phyloP scores from a whole-genome alignment of 768 basidiomycete genomes.

The Termitomyces eurrhizus region DNA sequence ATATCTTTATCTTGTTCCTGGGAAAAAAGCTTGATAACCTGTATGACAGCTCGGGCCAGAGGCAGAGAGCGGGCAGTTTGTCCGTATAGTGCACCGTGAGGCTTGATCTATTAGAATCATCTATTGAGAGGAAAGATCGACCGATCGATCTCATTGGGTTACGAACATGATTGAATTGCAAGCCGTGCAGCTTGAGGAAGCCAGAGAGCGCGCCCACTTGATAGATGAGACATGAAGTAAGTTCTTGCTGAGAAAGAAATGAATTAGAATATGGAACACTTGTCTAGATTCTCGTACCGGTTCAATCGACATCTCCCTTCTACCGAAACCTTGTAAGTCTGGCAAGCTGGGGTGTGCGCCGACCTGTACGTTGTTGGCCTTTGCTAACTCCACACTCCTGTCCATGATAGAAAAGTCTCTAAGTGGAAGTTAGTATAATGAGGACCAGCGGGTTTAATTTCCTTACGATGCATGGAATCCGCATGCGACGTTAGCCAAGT shows the following conservation, averaged over 20 bases:
- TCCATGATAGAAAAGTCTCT: constrained; percentile 67
- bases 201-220: constrained; percentile 65
- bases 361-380: constrained; percentile 49
- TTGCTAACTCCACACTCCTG: constrained; percentile 55
- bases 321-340: constrained; percentile 62
- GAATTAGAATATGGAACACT: background rate
- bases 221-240: constrained; percentile 55
- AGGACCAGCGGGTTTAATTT: no score
- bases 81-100: constrained; percentile 60
- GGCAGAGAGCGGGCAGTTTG: constrained; percentile 53
- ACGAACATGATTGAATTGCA: constrained; percentile 52
- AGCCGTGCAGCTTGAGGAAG: constrained; percentile 50
- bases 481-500: constrained; percentile 62
- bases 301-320: constrained; percentile 60
- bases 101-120: constrained; percentile 41
- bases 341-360: constrained; percentile 68
- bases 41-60: constrained; percentile 51
- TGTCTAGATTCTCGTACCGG: constrained; percentile 33
- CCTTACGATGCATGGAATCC: constrained; percentile 62
- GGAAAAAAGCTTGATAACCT: constrained; percentile 49
- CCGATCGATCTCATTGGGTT: constrained; percentile 9
- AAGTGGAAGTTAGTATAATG: background rate
- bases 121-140: background rate
- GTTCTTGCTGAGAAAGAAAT: constrained; percentile 39
- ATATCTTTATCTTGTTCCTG: constrained; percentile 29